Conservation (phyloP, 805 yeast genomes). For the Myxozyma mucilagina region DNA sequence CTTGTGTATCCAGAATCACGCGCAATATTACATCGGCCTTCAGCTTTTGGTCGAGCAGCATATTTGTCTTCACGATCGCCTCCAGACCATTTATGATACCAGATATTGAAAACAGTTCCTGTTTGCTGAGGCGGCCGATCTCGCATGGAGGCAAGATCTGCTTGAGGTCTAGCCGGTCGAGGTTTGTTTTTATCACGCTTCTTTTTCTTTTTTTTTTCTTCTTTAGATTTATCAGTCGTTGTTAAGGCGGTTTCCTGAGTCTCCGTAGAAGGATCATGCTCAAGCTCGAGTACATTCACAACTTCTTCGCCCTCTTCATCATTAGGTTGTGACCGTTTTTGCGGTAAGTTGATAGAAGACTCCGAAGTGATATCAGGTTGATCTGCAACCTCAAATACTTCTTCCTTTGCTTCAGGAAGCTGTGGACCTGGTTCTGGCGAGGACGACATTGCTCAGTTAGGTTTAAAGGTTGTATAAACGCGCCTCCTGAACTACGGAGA, state of each 20-base stretch:
- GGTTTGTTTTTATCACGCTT: slow-evolving; percentile 14
- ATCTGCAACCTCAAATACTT: slow-evolving; percentile 4
- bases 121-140: slow-evolving; percentile 72
- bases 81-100: slow-evolving; percentile 90
- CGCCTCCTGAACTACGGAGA: neutral
- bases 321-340: neutral
- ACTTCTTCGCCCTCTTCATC: slow-evolving; percentile 29
- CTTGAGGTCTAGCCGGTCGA: slow-evolving; percentile 70
- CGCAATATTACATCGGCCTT: slow-evolving; percentile 58
- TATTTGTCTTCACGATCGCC: slow-evolving; percentile 53
- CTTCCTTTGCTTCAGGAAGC: slow-evolving; percentile 1
- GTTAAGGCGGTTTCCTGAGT: neutral
- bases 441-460: neutral
- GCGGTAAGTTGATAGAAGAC: neutral
- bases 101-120: slow-evolving; percentile 78
- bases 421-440: slow-evolving; percentile 19
- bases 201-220: slow-evolving; percentile 10
- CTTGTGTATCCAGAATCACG: slow-evolving; percentile 74
- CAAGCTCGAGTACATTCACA: slow-evolving; percentile 26
- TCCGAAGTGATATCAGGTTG: neutral
- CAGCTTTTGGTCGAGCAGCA: slow-evolving; percentile 50
- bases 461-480: neutral
- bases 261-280: slow-evolving; percentile 12
- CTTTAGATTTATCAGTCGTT: slow-evolving; percentile 1
- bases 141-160: slow-evolving; percentile 60